These are phyloP conservation scores for Chrysanthemum makinoi DNA, from an alignment of 129 eudicot species.

Conservation along the genomic window DNA sequence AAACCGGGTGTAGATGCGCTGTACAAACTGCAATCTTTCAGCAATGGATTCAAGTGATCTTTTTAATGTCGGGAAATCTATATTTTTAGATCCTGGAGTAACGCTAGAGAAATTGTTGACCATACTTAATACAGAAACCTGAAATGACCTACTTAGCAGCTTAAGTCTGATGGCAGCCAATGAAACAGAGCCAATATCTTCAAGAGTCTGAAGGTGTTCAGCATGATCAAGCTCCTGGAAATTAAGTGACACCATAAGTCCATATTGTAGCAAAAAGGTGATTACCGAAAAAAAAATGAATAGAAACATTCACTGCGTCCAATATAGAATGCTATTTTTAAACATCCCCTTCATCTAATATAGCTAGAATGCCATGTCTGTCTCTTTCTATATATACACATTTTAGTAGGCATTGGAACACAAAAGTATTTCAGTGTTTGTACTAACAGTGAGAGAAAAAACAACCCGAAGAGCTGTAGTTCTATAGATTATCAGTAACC, in stretches of 20 bases:
- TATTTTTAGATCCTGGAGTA: background rate
- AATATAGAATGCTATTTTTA: too few relatives aligned
- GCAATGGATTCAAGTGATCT: constrained; percentile 10
- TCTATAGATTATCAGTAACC: background rate
- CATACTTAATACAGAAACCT: background rate
- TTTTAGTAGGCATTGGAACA: too few relatives aligned
- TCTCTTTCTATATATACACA: too few relatives aligned
- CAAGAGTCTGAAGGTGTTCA: background rate
- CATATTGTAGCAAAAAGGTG: background rate
- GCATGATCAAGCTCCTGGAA: constrained; percentile 10
- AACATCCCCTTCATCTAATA: too few relatives aligned
- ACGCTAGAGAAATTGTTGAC: background rate
- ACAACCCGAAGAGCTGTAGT: background rate
- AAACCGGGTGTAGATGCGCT: constrained; percentile 1
- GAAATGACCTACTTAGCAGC: constrained; percentile 2
- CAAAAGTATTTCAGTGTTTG: too few relatives aligned
- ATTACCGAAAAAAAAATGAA: too few relatives aligned
- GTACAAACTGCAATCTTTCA: constrained; percentile 7
- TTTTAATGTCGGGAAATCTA: background rate
- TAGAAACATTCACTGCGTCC: too few relatives aligned
- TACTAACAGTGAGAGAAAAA: too few relatives aligned
- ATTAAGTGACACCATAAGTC: background rate
- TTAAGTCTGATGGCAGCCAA: background rate
- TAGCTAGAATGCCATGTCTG: too few relatives aligned
- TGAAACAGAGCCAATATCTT: background rate